phyloP scores from a whole-genome alignment of 2,329 filamentous ascomycete species.

The Aspergillus bombycis region DNA sequence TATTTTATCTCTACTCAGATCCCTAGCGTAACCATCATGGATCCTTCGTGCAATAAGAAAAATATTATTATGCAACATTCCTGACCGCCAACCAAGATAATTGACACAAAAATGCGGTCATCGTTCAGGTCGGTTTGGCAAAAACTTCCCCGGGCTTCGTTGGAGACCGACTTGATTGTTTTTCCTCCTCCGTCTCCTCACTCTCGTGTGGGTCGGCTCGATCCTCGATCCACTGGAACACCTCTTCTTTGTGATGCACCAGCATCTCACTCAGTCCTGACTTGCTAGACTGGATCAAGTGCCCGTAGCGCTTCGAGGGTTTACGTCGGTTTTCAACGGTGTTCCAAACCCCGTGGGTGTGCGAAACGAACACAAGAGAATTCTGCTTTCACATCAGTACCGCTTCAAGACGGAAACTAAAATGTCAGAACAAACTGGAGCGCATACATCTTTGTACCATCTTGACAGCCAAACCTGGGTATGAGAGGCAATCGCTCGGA shows the following conservation, averaged over 20 bases:
- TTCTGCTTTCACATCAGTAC: conserved; percentile 47
- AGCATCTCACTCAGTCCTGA: conserved; percentile 61
- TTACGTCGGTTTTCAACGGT: conserved; percentile 62
- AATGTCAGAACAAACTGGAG: not conserved
- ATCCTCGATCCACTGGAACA: conserved; percentile 51
- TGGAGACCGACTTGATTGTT: conserved; percentile 21
- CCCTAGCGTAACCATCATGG: not conserved
- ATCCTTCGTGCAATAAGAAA: not conserved
- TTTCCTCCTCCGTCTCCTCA: conserved; percentile 32
- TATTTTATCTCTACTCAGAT: not conserved
- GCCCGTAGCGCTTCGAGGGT: conserved; percentile 61
- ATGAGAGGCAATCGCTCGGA: conserved; percentile 78
- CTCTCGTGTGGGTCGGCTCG: conserved; percentile 33
- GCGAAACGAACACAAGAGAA: conserved; percentile 77
- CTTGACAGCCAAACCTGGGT: conserved; percentile 68
- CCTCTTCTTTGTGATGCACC: conserved; percentile 53
- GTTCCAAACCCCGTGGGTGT: conserved; percentile 75
- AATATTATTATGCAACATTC: not conserved
- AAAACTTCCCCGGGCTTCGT: conserved; percentile 12
- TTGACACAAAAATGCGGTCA: not conserved
- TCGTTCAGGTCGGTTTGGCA: conserved; percentile 6
- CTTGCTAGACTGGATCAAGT: conserved; percentile 51
- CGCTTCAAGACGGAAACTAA: not conserved
- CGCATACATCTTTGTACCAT: conserved; percentile 75
- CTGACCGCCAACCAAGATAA: conserved; percentile 3